phyloP scores from a whole-genome alignment of 83 land plant genomes.

The Thuja plicata region DNA sequence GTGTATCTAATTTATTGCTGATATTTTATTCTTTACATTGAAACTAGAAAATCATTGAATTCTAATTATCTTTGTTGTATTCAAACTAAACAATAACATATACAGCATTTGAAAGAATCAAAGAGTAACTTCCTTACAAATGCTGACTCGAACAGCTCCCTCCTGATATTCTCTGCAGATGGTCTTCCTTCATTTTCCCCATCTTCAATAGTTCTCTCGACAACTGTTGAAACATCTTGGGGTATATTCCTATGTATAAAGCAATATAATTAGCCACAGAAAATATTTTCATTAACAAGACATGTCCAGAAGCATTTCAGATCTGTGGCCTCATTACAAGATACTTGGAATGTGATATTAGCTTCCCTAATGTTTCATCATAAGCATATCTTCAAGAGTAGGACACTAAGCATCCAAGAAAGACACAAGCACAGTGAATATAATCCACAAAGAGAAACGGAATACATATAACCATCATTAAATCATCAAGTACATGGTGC shows the following conservation, averaged over 20 bases:
- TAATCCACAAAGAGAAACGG: too few species aligned
- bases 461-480: too few species aligned
- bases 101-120: too few species aligned
- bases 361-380: not conserved
- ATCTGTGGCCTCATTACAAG: not conserved
- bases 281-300: not conserved
- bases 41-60: not conserved
- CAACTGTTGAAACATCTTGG: slow-evolving; percentile 47
- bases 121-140: slow-evolving; percentile 33
- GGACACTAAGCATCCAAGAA: not conserved
- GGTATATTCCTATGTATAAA: slow-evolving; percentile 45
- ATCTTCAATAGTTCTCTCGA: slow-evolving; percentile 54
- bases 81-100: not conserved
- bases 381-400: not conserved
- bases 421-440: not conserved
- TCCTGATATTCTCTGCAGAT: slow-evolving; percentile 34
- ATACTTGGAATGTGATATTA: not conserved
- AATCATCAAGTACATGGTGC: not conserved
- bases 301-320: not conserved
- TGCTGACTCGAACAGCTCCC: slow-evolving; percentile 35
- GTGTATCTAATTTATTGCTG: not conserved
- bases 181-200: slow-evolving; percentile 37
- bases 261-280: not conserved
- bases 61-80: not conserved
- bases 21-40: not conserved